phyloP scores from a whole-genome alignment of 2,329 filamentous ascomycete genomes.

The Fusarium sp. region DNA sequence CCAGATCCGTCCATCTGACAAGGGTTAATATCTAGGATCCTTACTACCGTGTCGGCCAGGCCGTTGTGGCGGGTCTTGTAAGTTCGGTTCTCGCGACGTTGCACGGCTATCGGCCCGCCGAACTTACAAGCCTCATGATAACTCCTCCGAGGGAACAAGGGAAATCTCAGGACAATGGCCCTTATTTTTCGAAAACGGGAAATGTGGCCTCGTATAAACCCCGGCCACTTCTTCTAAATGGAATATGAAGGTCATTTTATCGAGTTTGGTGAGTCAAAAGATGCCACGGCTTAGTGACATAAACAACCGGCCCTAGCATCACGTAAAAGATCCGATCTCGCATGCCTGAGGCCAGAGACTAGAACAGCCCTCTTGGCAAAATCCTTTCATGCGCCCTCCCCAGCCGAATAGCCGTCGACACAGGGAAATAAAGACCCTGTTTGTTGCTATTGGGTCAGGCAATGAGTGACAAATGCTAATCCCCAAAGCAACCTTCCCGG shows the following conservation, averaged over 20 bases:
- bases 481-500: background rate
- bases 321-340: background rate
- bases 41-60: background rate
- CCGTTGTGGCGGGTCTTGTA: background rate
- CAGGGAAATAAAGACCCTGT: background rate
- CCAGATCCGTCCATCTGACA: background rate
- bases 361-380: background rate
- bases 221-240: too few species aligned
- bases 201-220: background rate
- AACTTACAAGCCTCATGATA: background rate
- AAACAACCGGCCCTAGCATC: background rate
- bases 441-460: background rate
- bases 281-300: background rate
- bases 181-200: background rate
- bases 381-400: background rate
- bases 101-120: background rate
- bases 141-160: rapidly evolving
- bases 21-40: background rate
- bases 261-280: background rate
- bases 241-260: background rate
- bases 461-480: background rate
- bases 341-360: background rate
- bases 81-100: background rate
- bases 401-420: background rate
- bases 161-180: rapidly evolving